Evolutionary conservation across 208 protist genomes (phyloP).

Genomic region (Wallacemonas sp.): DNA sequence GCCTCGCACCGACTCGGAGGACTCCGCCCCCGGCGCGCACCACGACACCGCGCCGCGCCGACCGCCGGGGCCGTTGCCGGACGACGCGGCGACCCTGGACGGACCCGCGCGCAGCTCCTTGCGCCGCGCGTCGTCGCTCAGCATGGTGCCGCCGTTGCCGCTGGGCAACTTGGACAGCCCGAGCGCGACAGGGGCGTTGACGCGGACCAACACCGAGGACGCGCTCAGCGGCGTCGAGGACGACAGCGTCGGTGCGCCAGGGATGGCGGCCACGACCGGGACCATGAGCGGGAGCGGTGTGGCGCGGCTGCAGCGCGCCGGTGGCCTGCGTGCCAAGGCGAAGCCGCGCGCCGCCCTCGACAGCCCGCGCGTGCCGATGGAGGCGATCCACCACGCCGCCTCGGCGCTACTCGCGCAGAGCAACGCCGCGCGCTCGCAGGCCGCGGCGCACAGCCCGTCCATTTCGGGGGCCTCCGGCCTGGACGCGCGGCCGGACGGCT

Average conservation of each 20-base stretch:
- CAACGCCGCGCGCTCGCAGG: constrained; percentile 13
- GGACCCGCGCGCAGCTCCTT: background rate
- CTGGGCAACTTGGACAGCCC: background rate
- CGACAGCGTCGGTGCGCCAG: background rate
- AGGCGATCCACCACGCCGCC: constrained; percentile 73
- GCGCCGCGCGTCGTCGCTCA: too few species aligned
- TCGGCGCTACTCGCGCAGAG: constrained; percentile 27
- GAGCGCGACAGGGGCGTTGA: background rate
- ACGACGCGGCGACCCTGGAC: background rate
- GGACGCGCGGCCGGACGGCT: too few species aligned
- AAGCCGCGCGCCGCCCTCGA: constrained; percentile 70
- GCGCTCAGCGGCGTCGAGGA: background rate
- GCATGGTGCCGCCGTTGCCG: background rate
- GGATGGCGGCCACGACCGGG: background rate
- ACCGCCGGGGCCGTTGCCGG: too few species aligned
- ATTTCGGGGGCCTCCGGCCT: background rate
- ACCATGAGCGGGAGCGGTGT: constrained; percentile 18
- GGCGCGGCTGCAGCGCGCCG: constrained; percentile 16
- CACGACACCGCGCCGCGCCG: constrained; percentile 2
- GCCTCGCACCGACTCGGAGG: constrained; percentile 2
- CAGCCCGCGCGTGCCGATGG: constrained; percentile 52
- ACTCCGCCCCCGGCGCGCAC: background rate
- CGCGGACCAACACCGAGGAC: background rate
- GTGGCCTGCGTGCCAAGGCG: constrained; percentile 68
- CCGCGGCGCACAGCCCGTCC: background rate